A percentile compares a stretch with the other conserved stretches of the same genome.
Conservation (phyloP, 1,139 yeast species). For the Pichia sp. region DNA sequence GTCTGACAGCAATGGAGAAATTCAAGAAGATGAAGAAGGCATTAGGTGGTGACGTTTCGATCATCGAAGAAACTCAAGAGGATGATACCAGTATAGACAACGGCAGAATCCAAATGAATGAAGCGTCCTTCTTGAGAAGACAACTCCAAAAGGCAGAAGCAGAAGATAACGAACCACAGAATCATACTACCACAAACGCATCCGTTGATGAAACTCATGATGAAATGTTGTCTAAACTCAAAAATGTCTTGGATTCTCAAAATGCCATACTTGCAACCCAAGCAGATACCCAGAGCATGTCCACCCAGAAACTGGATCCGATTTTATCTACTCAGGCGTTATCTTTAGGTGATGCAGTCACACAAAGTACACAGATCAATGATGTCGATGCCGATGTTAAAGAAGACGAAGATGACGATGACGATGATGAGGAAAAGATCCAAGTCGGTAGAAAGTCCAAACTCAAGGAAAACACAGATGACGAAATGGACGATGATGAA, state of each 20-base stretch:
- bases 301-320: slow-evolving; percentile 2
- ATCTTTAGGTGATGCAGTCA: neutral
- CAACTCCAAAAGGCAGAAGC: slow-evolving; percentile 8
- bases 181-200: neutral
- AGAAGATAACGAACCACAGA: slow-evolving; percentile 13
- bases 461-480: slow-evolving; percentile 14
- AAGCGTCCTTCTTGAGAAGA: slow-evolving; percentile 16
- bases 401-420: slow-evolving; percentile 12
- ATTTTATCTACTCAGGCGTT: neutral
- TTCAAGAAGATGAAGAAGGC: slow-evolving; percentile 21
- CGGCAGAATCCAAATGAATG: neutral
- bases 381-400: slow-evolving; percentile 6
- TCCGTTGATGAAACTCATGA: neutral
- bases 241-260: slow-evolving; percentile 28
- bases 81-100: slow-evolving; percentile 13
- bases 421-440: slow-evolving; percentile 18
- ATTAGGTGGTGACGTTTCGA: slow-evolving; percentile 3
- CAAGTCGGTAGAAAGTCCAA: slow-evolving; percentile 10
- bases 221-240: neutral
- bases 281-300: slow-evolving; percentile 15
- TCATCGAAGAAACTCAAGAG: slow-evolving; percentile 1
- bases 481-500: slow-evolving; percentile 19
- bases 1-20: slow-evolving; percentile 21
- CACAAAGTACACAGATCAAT: neutral
- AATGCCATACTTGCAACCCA: slow-evolving; percentile 31